These are phyloP conservation scores for Brettanomyces nanus DNA, from an alignment of 805 yeast genomes.

Conservation along the genomic window DNA sequence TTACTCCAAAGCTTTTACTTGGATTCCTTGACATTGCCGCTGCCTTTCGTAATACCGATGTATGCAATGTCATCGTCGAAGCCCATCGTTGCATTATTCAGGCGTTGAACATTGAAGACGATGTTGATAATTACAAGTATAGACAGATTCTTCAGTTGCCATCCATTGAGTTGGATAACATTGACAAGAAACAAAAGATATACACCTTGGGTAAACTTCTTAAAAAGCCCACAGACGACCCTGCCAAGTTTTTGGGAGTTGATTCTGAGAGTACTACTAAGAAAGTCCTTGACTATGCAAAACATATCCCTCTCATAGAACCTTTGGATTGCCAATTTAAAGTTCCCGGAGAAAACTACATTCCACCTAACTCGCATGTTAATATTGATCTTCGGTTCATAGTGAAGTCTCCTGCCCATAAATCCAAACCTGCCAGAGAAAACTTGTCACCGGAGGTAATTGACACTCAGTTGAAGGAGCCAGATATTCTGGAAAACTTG, in stretches of 20 bases:
- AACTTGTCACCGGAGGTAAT: constrained; percentile 27
- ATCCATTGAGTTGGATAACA: constrained; percentile 42
- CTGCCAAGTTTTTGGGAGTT: constrained; percentile 49
- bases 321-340: constrained; percentile 63
- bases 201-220: constrained; percentile 64
- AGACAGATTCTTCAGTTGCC: constrained; percentile 80
- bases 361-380: constrained; percentile 65
- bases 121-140: constrained; percentile 35
- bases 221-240: constrained; percentile 48
- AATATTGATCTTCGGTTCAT: constrained; percentile 71
- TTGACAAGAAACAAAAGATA: constrained; percentile 44
- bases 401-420: constrained; percentile 65
- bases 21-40: constrained; percentile 79
- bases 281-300: constrained; percentile 46
- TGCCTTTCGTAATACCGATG: constrained; percentile 64
- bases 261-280: constrained; percentile 27
- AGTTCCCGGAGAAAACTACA: constrained; percentile 77
- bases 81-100: constrained; percentile 66
- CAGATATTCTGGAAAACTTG: constrained; percentile 55
- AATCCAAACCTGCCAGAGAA: constrained; percentile 41
- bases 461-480: constrained; percentile 38
- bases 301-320: constrained; percentile 59
- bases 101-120: constrained; percentile 44
- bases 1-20: constrained; percentile 54
- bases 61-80: constrained; percentile 52